Conservation (phyloP, 2,329 filamentous ascomycete species). For the Chrysoporthe cubensis region DNA sequence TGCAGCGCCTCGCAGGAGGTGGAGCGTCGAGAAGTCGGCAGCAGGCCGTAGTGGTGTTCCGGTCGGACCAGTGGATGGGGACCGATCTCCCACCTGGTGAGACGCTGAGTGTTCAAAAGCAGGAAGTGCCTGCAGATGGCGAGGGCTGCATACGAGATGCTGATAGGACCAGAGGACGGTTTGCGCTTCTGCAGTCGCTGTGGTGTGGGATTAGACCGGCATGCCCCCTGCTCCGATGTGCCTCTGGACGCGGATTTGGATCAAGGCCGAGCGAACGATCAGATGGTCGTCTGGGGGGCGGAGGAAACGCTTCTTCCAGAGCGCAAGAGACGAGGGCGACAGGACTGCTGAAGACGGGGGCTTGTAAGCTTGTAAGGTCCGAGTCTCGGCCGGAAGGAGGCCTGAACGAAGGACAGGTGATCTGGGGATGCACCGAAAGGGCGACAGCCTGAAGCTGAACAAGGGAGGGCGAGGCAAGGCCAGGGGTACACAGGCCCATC, state of each 20-base stretch:
- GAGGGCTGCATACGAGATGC: background rate
- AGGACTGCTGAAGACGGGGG: background rate
- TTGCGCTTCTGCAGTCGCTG: constrained; percentile 4
- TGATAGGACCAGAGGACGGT: constrained; percentile 18
- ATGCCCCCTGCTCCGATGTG: constrained; percentile 17
- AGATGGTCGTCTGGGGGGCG: background rate
- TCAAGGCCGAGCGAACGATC: background rate
- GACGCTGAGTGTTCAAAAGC: constrained; percentile 19
- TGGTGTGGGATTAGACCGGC: constrained; percentile 24
- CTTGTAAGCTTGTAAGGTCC: background rate
- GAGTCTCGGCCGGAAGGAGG: background rate
- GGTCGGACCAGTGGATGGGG: constrained; percentile 20
- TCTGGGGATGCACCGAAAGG: too few relatives aligned
- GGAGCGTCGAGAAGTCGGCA: background rate
- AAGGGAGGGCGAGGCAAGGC: background rate
- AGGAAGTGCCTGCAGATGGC: constrained; percentile 5
- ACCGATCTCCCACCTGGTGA: constrained; percentile 24
- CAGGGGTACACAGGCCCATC: constrained; percentile 1
- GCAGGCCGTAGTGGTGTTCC: constrained; percentile 18
- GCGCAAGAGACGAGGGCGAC: background rate
- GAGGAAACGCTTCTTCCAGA: background rate
- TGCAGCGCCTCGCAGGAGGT: constrained; percentile 11
- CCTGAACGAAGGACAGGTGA: background rate
- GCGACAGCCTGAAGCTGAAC: background rate
- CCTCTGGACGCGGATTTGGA: background rate